Evolutionary conservation across 164 flowering plant species (phyloP).

Genomic region (Vitis labrusca): DNA sequence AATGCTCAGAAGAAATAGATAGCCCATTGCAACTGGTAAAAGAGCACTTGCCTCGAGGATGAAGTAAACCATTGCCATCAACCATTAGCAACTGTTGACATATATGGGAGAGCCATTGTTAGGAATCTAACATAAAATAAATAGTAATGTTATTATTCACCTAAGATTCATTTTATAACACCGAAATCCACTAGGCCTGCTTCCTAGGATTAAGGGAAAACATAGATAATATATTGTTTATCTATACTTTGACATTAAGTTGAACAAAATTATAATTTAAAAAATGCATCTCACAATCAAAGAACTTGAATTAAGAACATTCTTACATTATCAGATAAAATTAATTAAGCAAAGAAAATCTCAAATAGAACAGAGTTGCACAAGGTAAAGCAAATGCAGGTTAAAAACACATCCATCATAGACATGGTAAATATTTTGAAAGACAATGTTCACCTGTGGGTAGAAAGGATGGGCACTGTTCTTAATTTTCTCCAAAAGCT

Average conservation of each 20-base stretch:
- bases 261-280: too few species aligned
- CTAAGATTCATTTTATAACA: too few species aligned
- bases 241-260: too few species aligned
- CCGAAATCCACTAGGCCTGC: too few species aligned
- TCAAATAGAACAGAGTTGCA: too few species aligned
- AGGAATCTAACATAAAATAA: background rate
- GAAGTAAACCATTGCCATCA: constrained; percentile 94
- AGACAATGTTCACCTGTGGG: constrained; percentile 60
- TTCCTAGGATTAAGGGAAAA: too few species aligned
- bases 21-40: background rate
- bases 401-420: background rate
- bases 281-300: too few species aligned
- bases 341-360: too few species aligned
- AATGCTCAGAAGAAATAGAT: background rate
- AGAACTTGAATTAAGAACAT: too few species aligned
- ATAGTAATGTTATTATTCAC: background rate
- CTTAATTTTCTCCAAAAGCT: constrained; percentile 73
- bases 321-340: too few species aligned
- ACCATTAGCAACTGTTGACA: constrained; percentile 69
- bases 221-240: too few species aligned
- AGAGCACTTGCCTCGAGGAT: constrained; percentile 78
- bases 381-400: background rate
- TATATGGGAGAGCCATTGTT: background rate
- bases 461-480: constrained; percentile 36
- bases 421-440: too few species aligned